These are phyloP conservation scores for Chlorokybus atmophyticus DNA, from an alignment of 139 green algal species.

Conservation along the genomic window DNA sequence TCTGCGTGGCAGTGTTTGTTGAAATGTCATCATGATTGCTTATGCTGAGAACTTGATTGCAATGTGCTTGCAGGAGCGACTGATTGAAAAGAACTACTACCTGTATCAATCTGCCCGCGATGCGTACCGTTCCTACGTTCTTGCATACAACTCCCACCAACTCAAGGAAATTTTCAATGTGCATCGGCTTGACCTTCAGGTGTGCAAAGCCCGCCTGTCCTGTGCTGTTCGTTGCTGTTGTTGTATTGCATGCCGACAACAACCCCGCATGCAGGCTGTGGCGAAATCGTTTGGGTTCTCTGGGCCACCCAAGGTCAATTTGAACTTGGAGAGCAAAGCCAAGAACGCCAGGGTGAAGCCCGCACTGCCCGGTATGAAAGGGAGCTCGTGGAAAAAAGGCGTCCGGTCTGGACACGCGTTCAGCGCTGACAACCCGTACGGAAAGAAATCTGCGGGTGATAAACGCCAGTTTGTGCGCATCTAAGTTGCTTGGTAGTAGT, in stretches of 20 bases:
- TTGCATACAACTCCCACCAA: slow-evolving; percentile 91
- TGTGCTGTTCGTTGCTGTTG: neutral
- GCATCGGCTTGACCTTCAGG: slow-evolving; percentile 74
- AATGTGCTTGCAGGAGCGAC: slow-evolving; percentile 63
- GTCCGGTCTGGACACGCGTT: slow-evolving; percentile 68
- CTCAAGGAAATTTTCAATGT: slow-evolving; percentile 97
- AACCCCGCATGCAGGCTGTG: slow-evolving; percentile 42
- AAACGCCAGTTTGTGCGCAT: slow-evolving; percentile 51
- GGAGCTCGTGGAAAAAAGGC: slow-evolving; percentile 22
- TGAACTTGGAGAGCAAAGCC: slow-evolving; percentile 57
- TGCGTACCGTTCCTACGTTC: slow-evolving; percentile 65
- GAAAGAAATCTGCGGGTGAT: slow-evolving; percentile 44
- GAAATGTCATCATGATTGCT: no score
- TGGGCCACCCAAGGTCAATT: slow-evolving; percentile 53
- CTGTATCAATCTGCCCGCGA: slow-evolving; percentile 63
- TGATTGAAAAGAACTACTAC: slow-evolving; percentile 99
- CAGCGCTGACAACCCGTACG: slow-evolving; percentile 74
- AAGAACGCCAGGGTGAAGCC: slow-evolving; percentile 67
- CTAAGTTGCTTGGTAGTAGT: no score
- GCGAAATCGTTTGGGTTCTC: slow-evolving; percentile 86
- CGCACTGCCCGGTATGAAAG: slow-evolving; percentile 1
- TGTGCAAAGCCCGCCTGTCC: slow-evolving; percentile 3
- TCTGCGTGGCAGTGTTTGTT: no score
- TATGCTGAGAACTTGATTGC: no score
- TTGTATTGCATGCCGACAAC: neutral